These are phyloP conservation scores for Chamaecyparis obtusa DNA, from an alignment of 75 land plant species.

Conservation along the genomic window DNA sequence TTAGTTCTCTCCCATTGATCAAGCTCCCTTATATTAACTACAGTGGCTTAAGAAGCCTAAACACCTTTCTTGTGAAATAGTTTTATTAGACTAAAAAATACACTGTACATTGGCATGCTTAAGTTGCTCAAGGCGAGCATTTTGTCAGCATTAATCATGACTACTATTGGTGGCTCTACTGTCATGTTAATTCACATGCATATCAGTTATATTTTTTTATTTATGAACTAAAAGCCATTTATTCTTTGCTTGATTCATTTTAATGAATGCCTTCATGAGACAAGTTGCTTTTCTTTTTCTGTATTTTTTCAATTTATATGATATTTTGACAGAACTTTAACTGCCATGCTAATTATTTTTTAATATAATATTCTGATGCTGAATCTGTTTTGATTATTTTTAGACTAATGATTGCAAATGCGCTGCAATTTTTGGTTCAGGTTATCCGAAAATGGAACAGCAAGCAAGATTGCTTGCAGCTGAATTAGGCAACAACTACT, in stretches of 20 bases:
- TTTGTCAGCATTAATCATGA: neutral
- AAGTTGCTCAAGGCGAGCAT: neutral
- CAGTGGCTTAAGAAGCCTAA: too few species aligned
- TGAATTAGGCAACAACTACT: slow-evolving; percentile 43
- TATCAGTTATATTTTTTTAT: neutral
- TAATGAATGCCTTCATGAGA: neutral
- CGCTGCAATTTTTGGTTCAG: slow-evolving; percentile 31
- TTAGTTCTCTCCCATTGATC: too few species aligned
- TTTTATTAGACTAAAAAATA: too few species aligned
- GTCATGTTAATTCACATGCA: neutral
- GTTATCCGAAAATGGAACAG: slow-evolving; percentile 58
- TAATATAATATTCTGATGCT: neutral
- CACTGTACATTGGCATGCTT: too few species aligned
- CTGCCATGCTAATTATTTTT: neutral
- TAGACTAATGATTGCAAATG: neutral
- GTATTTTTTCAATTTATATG: neutral
- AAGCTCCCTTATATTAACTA: too few species aligned
- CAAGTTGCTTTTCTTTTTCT: neutral
- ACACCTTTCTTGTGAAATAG: too few species aligned
- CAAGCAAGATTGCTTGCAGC: slow-evolving; percentile 60
- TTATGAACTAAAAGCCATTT: neutral
- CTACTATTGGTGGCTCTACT: neutral
- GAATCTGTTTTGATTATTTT: neutral
- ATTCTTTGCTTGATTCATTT: neutral
- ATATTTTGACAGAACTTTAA: neutral